Evolutionary conservation across 176 grass and related monocot species (phyloP).

Genomic region (Leersia perrieri): DNA sequence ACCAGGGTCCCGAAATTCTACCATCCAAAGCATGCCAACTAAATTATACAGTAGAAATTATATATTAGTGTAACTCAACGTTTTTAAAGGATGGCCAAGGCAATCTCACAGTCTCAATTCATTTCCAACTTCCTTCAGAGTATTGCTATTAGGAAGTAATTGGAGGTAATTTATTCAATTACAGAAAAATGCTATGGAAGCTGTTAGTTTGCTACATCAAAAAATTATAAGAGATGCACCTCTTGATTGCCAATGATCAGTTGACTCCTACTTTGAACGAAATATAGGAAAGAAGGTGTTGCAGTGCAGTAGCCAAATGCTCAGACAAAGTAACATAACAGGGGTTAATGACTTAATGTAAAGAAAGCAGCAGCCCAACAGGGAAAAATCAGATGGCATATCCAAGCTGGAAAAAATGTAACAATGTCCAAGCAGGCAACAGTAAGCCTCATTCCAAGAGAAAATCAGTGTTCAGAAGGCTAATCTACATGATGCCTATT

Average conservation of each 20-base stretch:
- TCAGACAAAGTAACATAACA: neutral
- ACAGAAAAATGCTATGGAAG: neutral
- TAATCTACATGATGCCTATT: slow-evolving; percentile 22
- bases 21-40: neutral
- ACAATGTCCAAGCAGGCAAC: neutral
- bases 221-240: neutral
- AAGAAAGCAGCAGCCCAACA: neutral
- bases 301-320: neutral
- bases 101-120: neutral
- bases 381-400: neutral
- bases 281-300: slow-evolving; percentile 4
- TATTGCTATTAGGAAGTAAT: neutral
- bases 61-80: slow-evolving; percentile 7
- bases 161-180: neutral
- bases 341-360: neutral
- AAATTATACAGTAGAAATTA: slow-evolving; percentile 15
- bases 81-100: slow-evolving; percentile 15
- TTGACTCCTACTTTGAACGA: slow-evolving; percentile 2
- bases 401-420: neutral
- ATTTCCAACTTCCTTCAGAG: neutral
- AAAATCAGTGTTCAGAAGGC: slow-evolving; percentile 7
- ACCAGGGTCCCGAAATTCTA: neutral
- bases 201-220: neutral
- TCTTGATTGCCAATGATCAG: neutral
- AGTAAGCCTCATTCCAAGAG: slow-evolving; percentile 13